These are phyloP conservation scores for Rubia balearica DNA, from an alignment of 305 asterid species.

Conservation along the genomic window DNA sequence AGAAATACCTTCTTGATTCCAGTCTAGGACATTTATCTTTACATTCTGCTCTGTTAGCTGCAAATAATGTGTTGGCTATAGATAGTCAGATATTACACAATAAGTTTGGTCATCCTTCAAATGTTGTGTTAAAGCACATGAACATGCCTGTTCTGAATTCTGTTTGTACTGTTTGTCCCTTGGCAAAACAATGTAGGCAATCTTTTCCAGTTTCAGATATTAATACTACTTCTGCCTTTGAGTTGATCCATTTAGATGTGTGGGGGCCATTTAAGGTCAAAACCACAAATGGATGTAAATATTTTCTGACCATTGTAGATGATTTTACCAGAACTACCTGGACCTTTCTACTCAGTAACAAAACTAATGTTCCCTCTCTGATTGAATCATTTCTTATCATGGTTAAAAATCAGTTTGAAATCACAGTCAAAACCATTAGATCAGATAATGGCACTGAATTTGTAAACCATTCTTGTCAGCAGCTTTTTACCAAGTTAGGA, in stretches of 20 bases:
- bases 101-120: neutral
- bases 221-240: neutral
- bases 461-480: neutral
- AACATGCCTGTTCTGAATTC: neutral
- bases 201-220: neutral
- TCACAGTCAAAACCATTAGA: neutral
- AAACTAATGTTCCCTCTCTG: neutral
- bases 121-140: neutral
- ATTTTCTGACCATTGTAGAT: neutral
- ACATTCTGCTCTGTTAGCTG: neutral
- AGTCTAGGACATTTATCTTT: neutral
- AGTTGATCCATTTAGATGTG: neutral
- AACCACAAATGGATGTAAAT: neutral
- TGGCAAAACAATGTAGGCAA: neutral
- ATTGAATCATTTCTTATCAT: neutral
- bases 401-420: neutral
- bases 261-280: neutral
- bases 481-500: neutral
- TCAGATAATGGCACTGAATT: constrained; percentile 10
- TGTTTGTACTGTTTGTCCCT: neutral
- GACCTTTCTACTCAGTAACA: neutral
- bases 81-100: neutral
- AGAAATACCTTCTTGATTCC: neutral
- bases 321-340: neutral
- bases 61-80: neutral